Evolutionary conservation across 495 filamentous ascomycete genomes (phyloP).

Genomic region (Hyphodiscus hymeniophilus): DNA sequence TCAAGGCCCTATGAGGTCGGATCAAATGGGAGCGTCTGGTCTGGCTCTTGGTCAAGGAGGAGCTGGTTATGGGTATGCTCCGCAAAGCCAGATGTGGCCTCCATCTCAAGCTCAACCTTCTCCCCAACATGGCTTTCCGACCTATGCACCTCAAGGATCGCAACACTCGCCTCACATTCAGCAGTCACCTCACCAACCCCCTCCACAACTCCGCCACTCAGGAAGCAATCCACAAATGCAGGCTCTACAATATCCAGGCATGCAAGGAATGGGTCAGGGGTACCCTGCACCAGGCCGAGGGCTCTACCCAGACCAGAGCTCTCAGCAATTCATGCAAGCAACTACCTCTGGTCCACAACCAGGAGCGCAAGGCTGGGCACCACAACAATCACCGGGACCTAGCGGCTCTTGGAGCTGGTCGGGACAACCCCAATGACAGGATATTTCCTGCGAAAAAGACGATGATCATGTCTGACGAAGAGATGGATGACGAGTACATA

Average conservation of each 20-base stretch:
- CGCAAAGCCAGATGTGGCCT: conserved; percentile 24
- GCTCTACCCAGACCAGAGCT: conserved; percentile 51
- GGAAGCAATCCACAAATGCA: conserved; percentile 52
- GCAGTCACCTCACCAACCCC: conserved; percentile 49
- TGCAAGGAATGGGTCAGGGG: conserved; percentile 50
- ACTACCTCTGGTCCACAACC: conserved; percentile 35
- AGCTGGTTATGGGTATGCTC: conserved; percentile 18
- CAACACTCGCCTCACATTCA: conserved; percentile 25
- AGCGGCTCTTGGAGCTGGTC: conserved; percentile 18
- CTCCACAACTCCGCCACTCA: conserved; percentile 55
- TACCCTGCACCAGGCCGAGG: conserved; percentile 40
- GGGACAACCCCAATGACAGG: conserved; percentile 20
- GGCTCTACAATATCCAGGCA: conserved; percentile 47
- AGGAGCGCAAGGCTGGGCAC: conserved; percentile 40
- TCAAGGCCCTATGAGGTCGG: conserved; percentile 21
- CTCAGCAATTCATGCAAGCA: conserved; percentile 53
- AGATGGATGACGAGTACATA: conserved; percentile 17
- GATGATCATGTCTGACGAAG: conserved; percentile 16
- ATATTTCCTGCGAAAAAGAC: neutral
- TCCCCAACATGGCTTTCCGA: conserved; percentile 17
- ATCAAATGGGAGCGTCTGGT: conserved; percentile 23
- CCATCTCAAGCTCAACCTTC: conserved; percentile 18
- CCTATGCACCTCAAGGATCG: conserved; percentile 13
- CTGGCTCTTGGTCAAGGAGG: conserved; percentile 15
- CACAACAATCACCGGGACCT: conserved; percentile 22